Conservation (phyloP, 148 eudicot genomes). For the Heliamphora exappendiculata region DNA sequence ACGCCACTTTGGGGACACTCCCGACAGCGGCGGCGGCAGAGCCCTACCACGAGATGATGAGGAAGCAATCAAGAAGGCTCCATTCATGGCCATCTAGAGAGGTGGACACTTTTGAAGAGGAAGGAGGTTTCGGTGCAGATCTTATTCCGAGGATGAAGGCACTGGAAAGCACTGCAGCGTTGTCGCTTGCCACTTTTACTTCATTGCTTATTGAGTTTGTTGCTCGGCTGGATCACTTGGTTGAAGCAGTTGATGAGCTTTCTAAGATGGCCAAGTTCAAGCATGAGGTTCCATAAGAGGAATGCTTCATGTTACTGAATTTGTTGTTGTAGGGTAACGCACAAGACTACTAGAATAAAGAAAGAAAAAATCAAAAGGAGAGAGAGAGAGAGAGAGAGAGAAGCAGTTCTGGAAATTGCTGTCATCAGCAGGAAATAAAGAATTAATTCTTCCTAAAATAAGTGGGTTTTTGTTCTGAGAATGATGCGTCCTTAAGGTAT, state of each 20-base stretch:
- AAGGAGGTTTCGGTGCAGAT: conserved; percentile 22
- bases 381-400: background rate
- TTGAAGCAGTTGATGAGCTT: conserved; percentile 55
- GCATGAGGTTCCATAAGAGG: conserved; percentile 20
- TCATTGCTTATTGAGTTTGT: conserved; percentile 58
- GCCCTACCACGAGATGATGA: conserved; percentile 41
- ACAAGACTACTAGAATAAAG: conserved; percentile 1
- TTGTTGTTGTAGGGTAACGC: background rate
- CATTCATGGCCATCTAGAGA: conserved; percentile 53
- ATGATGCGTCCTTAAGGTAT: background rate
- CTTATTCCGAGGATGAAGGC: conserved; percentile 35
- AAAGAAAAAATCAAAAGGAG: background rate
- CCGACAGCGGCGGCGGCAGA: conserved; percentile 16
- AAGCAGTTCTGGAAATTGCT: background rate
- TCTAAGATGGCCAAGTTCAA: conserved; percentile 46
- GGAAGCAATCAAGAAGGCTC: conserved; percentile 41
- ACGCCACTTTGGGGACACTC: background rate
- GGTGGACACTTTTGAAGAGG: conserved; percentile 39
- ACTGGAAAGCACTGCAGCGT: conserved; percentile 36
- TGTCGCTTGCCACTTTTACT: conserved; percentile 53
- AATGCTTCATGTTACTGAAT: background rate
- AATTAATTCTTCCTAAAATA: conserved; percentile 3
- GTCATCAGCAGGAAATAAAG: background rate
- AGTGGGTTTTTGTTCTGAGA: background rate
- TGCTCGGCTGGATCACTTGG: conserved; percentile 58